phyloP scores from a whole-genome alignment of 2,329 filamentous ascomycete genomes.

The Rhinocladiella similis region DNA sequence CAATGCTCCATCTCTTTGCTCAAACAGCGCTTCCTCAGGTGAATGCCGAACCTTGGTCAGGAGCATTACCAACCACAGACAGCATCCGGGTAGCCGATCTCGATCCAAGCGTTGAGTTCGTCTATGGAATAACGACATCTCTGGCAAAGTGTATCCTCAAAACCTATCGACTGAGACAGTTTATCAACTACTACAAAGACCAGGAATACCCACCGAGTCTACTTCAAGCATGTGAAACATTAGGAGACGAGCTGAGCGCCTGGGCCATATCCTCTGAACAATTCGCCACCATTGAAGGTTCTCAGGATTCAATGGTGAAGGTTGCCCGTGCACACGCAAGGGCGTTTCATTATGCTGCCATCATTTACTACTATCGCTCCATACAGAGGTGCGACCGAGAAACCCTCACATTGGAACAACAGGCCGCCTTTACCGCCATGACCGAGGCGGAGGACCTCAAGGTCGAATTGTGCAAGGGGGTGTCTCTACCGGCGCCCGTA shows the following conservation, averaged over 20 bases:
- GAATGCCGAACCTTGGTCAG: no score
- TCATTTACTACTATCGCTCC: not conserved
- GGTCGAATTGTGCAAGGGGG: not conserved
- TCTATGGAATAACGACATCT: constrained; percentile 1
- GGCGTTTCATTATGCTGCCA: not conserved
- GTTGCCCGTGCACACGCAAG: not conserved
- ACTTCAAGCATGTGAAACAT: not conserved
- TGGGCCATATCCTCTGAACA: not conserved
- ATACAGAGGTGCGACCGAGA: not conserved
- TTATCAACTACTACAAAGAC: not conserved
- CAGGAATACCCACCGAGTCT: not conserved
- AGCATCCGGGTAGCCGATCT: no score
- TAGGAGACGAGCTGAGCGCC: not conserved
- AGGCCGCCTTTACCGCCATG: not conserved
- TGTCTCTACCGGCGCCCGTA: not conserved
- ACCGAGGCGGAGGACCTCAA: not conserved
- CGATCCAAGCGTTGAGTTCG: not conserved
- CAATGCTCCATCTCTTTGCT: no score
- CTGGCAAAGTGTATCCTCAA: not conserved
- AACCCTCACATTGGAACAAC: not conserved
- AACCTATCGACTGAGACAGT: not conserved
- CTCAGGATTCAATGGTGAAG: not conserved
- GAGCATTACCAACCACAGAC: no score
- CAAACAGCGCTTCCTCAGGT: no score
- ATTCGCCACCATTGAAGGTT: not conserved